Evolutionary conservation across 352 stramenopile genomes (phyloP).

Genomic region (Pythium oligandrum): DNA sequence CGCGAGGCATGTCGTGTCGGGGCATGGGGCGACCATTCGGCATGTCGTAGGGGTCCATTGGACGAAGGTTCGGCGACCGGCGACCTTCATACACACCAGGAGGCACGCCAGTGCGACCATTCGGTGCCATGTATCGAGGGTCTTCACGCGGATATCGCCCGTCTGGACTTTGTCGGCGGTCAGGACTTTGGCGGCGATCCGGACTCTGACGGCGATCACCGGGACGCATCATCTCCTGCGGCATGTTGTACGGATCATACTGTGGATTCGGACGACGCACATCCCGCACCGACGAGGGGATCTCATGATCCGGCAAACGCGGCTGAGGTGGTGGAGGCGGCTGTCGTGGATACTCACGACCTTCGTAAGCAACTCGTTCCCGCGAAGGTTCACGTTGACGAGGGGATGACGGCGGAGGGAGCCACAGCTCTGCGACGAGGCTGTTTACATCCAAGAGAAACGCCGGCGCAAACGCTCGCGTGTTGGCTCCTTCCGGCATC

Average conservation of each 20-base stretch:
- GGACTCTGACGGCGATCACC: slow-evolving; percentile 2
- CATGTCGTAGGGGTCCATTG: no score
- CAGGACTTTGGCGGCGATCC: neutral
- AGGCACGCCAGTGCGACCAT: no score
- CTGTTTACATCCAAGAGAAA: slow-evolving; percentile 20
- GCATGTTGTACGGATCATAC: slow-evolving; percentile 1
- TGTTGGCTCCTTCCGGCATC: neutral
- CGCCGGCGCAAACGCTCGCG: slow-evolving; percentile 14
- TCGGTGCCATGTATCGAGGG: no score
- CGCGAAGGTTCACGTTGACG: no score
- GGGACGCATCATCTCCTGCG: neutral
- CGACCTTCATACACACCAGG: no score
- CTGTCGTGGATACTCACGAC: neutral
- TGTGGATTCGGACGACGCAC: neutral
- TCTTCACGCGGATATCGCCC: no score
- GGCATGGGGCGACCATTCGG: no score
- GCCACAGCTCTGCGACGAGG: slow-evolving; percentile 20
- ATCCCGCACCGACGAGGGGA: slow-evolving; percentile 6
- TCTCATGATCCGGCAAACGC: neutral
- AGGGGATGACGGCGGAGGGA: neutral
- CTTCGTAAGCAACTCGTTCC: no score
- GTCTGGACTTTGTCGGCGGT: neutral
- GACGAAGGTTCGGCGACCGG: no score
- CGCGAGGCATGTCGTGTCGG: no score
- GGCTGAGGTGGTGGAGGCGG: neutral